Conservation (phyloP, 2,329 filamentous ascomycete species). For the Trichoderma brevicompactum region DNA sequence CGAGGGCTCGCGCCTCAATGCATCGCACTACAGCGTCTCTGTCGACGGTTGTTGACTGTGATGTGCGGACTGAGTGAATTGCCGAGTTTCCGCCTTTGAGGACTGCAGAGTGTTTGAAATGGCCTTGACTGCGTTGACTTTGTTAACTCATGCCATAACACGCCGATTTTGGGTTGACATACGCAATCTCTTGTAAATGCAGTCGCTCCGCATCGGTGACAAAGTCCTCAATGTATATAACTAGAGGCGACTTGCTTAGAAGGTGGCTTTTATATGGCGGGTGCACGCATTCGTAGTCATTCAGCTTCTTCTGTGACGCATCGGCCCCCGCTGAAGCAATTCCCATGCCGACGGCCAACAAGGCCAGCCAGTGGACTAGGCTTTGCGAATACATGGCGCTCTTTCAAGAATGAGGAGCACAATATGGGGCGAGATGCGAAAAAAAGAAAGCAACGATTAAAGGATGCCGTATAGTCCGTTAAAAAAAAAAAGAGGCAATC, state of each 20-base stretch:
- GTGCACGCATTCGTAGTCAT: slow-evolving; percentile 35
- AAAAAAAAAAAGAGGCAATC: not conserved
- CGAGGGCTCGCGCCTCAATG: slow-evolving; percentile 52
- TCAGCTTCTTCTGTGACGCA: slow-evolving; percentile 19
- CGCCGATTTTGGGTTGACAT: slow-evolving; percentile 26
- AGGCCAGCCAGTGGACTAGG: slow-evolving; percentile 23
- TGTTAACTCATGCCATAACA: not conserved
- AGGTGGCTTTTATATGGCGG: slow-evolving; percentile 49
- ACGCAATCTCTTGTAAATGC: slow-evolving; percentile 51
- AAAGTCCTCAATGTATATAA: slow-evolving; percentile 55
- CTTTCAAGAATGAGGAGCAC: not conserved
- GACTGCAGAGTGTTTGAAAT: slow-evolving; percentile 51
- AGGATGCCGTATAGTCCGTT: too few relatives aligned
- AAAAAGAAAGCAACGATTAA: not conserved
- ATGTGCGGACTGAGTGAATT: slow-evolving; percentile 48
- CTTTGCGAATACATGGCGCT: not conserved
- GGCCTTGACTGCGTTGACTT: slow-evolving; percentile 42
- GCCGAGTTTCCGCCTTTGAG: slow-evolving; percentile 42
- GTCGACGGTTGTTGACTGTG: slow-evolving; percentile 50
- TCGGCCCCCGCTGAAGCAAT: slow-evolving; percentile 2
- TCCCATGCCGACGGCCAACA: slow-evolving; percentile 1
- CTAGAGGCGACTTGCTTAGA: slow-evolving; percentile 53
- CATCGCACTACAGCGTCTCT: slow-evolving; percentile 50
- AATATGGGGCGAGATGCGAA: not conserved
- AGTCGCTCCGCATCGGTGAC: slow-evolving; percentile 47